A percentile compares a stretch with the other conserved stretches of the same genome.
Evolutionary conservation across 148 eudicot species (phyloP).

Genomic region (Heliosperma pusillum): DNA sequence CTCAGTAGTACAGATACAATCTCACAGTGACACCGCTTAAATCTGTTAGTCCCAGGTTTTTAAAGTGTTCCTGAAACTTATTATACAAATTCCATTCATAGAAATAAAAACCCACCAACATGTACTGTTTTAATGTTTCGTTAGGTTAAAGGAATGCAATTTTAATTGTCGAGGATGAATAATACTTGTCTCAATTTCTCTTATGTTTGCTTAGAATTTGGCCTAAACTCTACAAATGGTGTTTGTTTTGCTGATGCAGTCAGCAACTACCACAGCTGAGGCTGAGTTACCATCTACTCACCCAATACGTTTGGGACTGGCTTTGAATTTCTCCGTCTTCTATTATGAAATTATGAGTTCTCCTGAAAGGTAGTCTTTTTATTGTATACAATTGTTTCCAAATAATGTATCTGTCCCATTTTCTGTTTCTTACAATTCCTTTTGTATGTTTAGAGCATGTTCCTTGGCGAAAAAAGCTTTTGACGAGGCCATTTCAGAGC

Average conservation of each 20-base stretch:
- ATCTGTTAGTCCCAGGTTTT: not conserved
- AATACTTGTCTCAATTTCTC: not conserved
- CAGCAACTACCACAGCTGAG: slow-evolving; percentile 29
- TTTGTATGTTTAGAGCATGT: slow-evolving; percentile 27
- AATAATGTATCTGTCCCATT: not conserved
- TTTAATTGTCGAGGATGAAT: not conserved
- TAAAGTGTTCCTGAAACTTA: slow-evolving; percentile 4
- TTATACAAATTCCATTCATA: not conserved
- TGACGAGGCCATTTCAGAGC: slow-evolving; percentile 35
- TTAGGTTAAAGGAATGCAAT: not conserved
- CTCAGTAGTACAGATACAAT: not conserved
- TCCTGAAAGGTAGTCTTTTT: slow-evolving; percentile 30
- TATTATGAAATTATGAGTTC: slow-evolving; percentile 39
- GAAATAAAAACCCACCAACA: not conserved
- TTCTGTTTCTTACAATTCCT: not conserved
- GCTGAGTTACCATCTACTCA: slow-evolving; percentile 33
- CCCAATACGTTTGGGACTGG: slow-evolving; percentile 37
- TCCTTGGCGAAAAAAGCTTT: slow-evolving; percentile 28
- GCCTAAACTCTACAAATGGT: not conserved
- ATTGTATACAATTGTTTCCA: not conserved
- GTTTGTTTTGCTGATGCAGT: slow-evolving; percentile 15
- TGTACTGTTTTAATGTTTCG: not conserved
- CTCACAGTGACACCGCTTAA: not conserved
- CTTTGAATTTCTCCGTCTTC: slow-evolving; percentile 40
- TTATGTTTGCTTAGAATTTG: not conserved